A percentile compares a stretch with the other conserved stretches of the same genome.
These are phyloP conservation scores for Tuctoria greenei DNA, from an alignment of 176 grass and related monocot genomes.

Conservation along the genomic window DNA sequence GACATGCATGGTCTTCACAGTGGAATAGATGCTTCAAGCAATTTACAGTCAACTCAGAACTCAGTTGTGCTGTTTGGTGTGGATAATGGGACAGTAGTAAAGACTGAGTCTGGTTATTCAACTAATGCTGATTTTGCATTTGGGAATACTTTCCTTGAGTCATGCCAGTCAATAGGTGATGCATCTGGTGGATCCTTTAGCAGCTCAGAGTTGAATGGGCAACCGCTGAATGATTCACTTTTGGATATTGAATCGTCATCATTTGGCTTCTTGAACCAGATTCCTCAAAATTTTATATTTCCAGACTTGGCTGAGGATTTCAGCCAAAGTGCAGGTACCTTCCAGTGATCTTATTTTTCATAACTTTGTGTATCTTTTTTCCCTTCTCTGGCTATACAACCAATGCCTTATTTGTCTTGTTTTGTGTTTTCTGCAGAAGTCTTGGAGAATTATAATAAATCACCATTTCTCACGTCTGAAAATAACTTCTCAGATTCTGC, in stretches of 20 bases:
- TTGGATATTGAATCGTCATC: constrained; percentile 77
- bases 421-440: constrained; percentile 57
- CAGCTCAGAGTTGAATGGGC: constrained; percentile 85
- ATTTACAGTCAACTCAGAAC: constrained; percentile 52
- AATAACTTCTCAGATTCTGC: constrained; percentile 87
- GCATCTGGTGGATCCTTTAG: constrained; percentile 86
- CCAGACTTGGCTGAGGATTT: constrained; percentile 89
- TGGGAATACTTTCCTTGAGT: constrained; percentile 73
- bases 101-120: constrained; percentile 77
- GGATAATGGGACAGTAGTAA: constrained; percentile 59
- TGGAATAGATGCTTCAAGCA: constrained; percentile 46
- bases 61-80: constrained; percentile 53
- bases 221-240: constrained; percentile 68
- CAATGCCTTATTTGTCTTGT: constrained; percentile 8
- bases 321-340: constrained; percentile 71
- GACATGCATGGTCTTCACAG: constrained; percentile 52
- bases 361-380: neutral
- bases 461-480: constrained; percentile 67
- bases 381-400: neutral
- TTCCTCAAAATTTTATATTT: constrained; percentile 86
- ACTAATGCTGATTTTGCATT: constrained; percentile 83
- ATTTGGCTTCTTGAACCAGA: constrained; percentile 78
- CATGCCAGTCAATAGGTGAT: constrained; percentile 75
- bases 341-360: neutral
- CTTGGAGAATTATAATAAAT: constrained; percentile 72